phyloP scores from a whole-genome alignment of 108 stramenopile genomes.

The Nitzschia sp. region DNA sequence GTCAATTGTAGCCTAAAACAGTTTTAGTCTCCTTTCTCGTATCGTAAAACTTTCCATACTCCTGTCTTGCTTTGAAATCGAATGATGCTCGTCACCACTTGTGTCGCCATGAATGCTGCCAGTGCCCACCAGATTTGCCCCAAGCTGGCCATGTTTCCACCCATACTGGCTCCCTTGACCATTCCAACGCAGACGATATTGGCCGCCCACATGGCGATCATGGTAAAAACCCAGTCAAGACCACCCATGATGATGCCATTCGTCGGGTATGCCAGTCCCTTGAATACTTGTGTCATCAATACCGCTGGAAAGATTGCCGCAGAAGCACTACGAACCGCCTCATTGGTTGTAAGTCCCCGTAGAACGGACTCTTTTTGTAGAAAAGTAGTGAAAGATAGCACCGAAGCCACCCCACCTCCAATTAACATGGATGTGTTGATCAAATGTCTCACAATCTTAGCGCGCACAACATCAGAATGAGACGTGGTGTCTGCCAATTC shows the following conservation, averaged over 20 bases:
- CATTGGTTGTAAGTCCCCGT: conserved; percentile 79
- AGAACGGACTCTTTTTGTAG: conserved; percentile 73
- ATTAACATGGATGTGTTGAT: conserved; percentile 73
- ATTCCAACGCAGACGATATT: conserved; percentile 79
- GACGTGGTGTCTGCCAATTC: conserved; percentile 68
- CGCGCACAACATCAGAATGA: conserved; percentile 30
- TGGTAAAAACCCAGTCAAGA: conserved; percentile 87
- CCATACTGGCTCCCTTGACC: conserved; percentile 42
- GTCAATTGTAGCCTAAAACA: neutral
- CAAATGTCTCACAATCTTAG: conserved; percentile 65
- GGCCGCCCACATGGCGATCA: conserved; percentile 90
- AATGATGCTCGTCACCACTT: conserved; percentile 70
- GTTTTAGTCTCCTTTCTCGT: conserved; percentile 12
- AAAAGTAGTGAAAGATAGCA: conserved; percentile 73
- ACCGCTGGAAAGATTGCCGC: conserved; percentile 81
- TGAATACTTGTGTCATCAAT: conserved; percentile 75
- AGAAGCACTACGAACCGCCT: conserved; percentile 70
- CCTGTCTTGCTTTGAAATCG: conserved; percentile 75
- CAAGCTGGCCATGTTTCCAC: conserved; percentile 40
- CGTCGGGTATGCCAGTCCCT: conserved; percentile 93
- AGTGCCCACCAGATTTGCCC: conserved; percentile 88
- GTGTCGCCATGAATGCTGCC: conserved; percentile 86
- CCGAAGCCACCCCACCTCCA: conserved; percentile 67
- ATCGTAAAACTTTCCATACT: conserved; percentile 60
- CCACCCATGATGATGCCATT: conserved; percentile 95